Conservation (phyloP, 2,329 filamentous ascomycete genomes). For the Exophiala phaeomuriformis region DNA sequence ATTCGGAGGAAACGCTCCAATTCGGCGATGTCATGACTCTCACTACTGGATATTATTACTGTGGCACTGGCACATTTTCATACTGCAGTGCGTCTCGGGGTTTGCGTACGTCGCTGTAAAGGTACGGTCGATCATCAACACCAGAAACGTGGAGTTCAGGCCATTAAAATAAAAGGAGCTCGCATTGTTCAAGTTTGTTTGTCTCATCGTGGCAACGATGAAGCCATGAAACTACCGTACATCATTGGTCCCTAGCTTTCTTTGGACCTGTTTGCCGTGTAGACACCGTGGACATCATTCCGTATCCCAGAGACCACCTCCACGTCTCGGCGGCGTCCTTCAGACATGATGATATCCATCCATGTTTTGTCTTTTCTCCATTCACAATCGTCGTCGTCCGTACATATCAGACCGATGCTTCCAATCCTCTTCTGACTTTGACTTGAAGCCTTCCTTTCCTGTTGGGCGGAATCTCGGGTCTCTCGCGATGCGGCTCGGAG, state of each 20-base stretch:
- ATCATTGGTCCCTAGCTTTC: too few species aligned
- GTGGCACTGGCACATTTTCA: neutral
- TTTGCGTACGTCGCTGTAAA: too few species aligned
- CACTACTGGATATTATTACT: neutral
- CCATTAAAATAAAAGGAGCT: too few species aligned
- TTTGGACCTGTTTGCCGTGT: too few species aligned
- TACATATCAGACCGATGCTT: slow-evolving; percentile 18
- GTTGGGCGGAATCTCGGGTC: slow-evolving; percentile 26
- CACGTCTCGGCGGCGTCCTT: neutral
- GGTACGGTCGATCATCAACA: too few species aligned
- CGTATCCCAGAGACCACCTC: too few species aligned
- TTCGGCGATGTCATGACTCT: slow-evolving; percentile 11
- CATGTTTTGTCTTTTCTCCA: neutral
- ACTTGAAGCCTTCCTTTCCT: slow-evolving; percentile 18
- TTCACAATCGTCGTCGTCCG: slow-evolving; percentile 18
- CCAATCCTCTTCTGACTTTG: slow-evolving; percentile 20
- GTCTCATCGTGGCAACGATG: too few species aligned
- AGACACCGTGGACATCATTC: too few species aligned
- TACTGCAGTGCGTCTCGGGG: neutral
- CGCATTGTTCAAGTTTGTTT: too few species aligned
- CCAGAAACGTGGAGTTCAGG: too few species aligned
- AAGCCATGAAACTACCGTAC: too few species aligned
- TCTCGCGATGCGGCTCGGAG: slow-evolving; percentile 24
- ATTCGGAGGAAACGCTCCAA: neutral
- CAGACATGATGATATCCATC: neutral